Evolutionary conservation across 495 filamentous ascomycete genomes (phyloP).

Genomic region (Lasiosphaeris hirsuta): DNA sequence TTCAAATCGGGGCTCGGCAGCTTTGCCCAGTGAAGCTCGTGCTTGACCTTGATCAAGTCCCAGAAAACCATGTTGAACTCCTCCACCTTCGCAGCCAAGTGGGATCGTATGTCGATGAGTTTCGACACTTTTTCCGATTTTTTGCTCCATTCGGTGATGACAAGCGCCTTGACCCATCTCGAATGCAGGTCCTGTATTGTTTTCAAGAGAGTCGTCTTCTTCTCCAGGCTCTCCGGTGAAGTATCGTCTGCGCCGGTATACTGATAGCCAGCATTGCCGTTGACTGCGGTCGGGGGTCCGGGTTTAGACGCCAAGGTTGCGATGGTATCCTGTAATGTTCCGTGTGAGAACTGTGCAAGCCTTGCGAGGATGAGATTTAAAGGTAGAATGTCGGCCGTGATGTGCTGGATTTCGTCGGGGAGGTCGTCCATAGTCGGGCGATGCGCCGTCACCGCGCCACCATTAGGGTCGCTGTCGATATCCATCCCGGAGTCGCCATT

Average conservation of each 20-base stretch:
- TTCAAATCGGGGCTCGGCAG: constrained; percentile 84
- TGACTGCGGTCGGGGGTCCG: constrained; percentile 41
- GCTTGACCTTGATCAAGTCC: constrained; percentile 65
- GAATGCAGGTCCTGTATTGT: constrained; percentile 58
- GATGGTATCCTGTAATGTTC: constrained; percentile 69
- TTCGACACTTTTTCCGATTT: constrained; percentile 72
- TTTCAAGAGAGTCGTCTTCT: constrained; percentile 73
- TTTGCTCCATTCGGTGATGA: constrained; percentile 83
- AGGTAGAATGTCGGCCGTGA: constrained; percentile 70
- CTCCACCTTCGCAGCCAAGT: constrained; percentile 58
- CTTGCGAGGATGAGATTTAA: constrained; percentile 67
- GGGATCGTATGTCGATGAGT: constrained; percentile 77
- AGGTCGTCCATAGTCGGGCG: constrained; percentile 46
- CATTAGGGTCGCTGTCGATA: constrained; percentile 12
- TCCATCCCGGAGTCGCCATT: constrained; percentile 21
- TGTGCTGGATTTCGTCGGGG: constrained; percentile 74
- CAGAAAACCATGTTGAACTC: constrained; percentile 55
- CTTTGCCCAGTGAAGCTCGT: constrained; percentile 59
- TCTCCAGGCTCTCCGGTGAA: constrained; percentile 64
- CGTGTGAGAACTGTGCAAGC: constrained; percentile 77
- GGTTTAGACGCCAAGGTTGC: constrained; percentile 63
- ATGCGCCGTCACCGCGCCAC: constrained; percentile 15
- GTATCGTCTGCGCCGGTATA: constrained; percentile 45
- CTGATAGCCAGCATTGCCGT: constrained; percentile 45
- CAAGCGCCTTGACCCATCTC: constrained; percentile 82